Evolutionary conservation across 2,329 filamentous ascomycete species (phyloP).

Genomic region (Xylariomycetidae sp.): DNA sequence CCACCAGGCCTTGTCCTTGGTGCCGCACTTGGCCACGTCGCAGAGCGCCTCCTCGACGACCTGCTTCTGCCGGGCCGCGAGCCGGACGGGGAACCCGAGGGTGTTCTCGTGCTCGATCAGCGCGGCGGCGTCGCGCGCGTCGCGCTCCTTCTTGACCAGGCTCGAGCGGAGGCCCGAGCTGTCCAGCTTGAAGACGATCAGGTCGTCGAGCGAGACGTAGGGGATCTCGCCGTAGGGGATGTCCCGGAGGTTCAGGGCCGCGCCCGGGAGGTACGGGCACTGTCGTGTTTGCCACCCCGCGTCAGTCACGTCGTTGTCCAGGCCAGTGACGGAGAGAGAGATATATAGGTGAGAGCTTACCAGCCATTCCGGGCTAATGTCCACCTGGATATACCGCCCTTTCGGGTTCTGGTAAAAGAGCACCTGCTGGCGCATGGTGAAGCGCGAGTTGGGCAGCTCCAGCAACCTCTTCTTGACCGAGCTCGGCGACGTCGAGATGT

Average conservation of each 20-base stretch:
- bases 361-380: slow-evolving; percentile 18
- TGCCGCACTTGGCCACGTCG: slow-evolving; percentile 14
- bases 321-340: too few relatives aligned
- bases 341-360: slow-evolving; percentile 18
- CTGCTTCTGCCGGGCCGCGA: slow-evolving; percentile 5
- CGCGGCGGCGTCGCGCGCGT: slow-evolving; percentile 17
- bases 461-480: slow-evolving; percentile 18
- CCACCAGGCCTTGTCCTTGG: slow-evolving; percentile 18
- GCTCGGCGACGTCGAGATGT: slow-evolving; percentile 15
- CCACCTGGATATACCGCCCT: slow-evolving; percentile 17
- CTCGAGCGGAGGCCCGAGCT: slow-evolving; percentile 16
- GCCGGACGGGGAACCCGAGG: too few relatives aligned
- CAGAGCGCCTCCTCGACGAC: slow-evolving; percentile 18
- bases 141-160: slow-evolving; percentile 15
- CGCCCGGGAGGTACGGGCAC: slow-evolving; percentile 18
- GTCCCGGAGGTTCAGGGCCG: slow-evolving; percentile 12
- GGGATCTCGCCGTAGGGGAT: slow-evolving; percentile 18
- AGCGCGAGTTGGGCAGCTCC: slow-evolving; percentile 17
- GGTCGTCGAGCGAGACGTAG: slow-evolving; percentile 19
- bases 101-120: slow-evolving; percentile 12
- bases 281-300: too few relatives aligned
- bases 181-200: slow-evolving; percentile 21
- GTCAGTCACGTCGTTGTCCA: too few relatives aligned
- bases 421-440: slow-evolving; percentile 12
- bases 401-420: slow-evolving; percentile 16